phyloP scores from a whole-genome alignment of 495 filamentous ascomycete species.

The Chaetomium fimeti region DNA sequence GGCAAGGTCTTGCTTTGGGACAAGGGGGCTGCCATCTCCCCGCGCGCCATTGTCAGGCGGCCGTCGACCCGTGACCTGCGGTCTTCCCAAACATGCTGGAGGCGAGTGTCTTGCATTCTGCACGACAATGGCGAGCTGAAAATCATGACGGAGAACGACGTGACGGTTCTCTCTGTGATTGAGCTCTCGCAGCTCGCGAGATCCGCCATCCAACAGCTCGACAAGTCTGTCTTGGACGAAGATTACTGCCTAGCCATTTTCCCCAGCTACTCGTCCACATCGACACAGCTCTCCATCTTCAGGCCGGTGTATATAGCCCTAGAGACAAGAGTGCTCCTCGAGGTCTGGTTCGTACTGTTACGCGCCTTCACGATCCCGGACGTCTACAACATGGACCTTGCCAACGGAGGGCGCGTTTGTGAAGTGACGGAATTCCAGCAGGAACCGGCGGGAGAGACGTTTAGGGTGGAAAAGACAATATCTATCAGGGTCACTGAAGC shows the following conservation, averaged over 20 bases:
- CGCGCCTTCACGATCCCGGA: constrained; percentile 93
- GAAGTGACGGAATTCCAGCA: constrained; percentile 44
- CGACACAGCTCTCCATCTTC: constrained; percentile 61
- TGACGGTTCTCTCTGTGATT: constrained; percentile 72
- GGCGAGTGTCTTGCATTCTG: constrained; percentile 84
- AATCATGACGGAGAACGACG: constrained; percentile 78
- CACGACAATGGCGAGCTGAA: constrained; percentile 96
- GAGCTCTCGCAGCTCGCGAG: constrained; percentile 87
- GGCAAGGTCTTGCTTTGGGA: constrained; percentile 94
- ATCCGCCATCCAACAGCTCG: constrained; percentile 83
- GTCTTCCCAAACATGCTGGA: constrained; percentile 59
- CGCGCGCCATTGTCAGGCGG: constrained; percentile 51
- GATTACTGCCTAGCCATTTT: constrained; percentile 93
- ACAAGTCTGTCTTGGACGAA: constrained; percentile 88
- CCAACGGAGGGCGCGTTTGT: constrained; percentile 38
- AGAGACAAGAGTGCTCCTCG: constrained; percentile 83
- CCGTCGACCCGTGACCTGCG: constrained; percentile 49
- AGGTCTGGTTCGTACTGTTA: constrained; percentile 94
- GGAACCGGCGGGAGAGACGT: constrained; percentile 48
- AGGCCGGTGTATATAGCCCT: constrained; percentile 80
- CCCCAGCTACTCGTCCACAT: constrained; percentile 70
- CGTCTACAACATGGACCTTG: constrained; percentile 63
- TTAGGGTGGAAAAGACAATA: constrained; percentile 60
- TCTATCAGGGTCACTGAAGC: constrained; percentile 58
- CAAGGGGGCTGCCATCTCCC: constrained; percentile 56